Evolutionary conservation across 2,329 filamentous ascomycete species (phyloP), one percentile per base, ranked within the genome.

Genomic region (Aspergillus chevalieri): DNA sequence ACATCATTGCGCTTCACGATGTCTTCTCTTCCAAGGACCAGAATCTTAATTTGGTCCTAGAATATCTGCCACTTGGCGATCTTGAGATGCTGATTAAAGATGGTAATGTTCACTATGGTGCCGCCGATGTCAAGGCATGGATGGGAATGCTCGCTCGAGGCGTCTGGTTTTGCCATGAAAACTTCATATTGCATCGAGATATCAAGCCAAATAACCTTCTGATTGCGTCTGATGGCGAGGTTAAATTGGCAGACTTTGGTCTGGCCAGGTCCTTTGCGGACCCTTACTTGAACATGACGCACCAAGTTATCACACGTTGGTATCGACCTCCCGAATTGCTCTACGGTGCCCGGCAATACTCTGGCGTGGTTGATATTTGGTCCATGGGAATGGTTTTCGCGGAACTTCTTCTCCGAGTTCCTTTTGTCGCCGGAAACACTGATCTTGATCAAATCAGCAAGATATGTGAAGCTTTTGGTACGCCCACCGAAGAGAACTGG

Each of bases 131-230:
- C 69, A 98, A 98, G 70, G 87, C 90, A 14, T 98, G 93, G 93
- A 95, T 96, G 85, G 88, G 87, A 55, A 97, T 97, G 93, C 80
- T 97, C n/a, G 82, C 81, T 24, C 84, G 92, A 39, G 93, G 87
- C 22, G 83, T 97, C 24, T 95, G 89, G 85, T 98, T 95, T 76
- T 97, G 93, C 70, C 93, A 98, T 70, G 88, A 91, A 66, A 94
- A 93, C 68, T 92, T 86, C 61, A 82, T 98, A 15, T 79, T 98
- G 26, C 93, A 98, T 72, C 88, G 93, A 60, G 93, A 98, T 22
- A 97, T 98, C 77, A 98, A 98, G 73, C 92, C 92, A 44, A 97
- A 97, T 80, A 98, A 98, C 74, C 75, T 97, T 71, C 79, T 98
- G 52, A 95, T 98, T 61, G 90, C 90, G 19, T 87, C 89, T 39